Evolutionary conservation across 2,329 filamentous ascomycete genomes (phyloP), one percentile per base, ranked within the genome.

Genomic region (Venturia aucupariae): DNA sequence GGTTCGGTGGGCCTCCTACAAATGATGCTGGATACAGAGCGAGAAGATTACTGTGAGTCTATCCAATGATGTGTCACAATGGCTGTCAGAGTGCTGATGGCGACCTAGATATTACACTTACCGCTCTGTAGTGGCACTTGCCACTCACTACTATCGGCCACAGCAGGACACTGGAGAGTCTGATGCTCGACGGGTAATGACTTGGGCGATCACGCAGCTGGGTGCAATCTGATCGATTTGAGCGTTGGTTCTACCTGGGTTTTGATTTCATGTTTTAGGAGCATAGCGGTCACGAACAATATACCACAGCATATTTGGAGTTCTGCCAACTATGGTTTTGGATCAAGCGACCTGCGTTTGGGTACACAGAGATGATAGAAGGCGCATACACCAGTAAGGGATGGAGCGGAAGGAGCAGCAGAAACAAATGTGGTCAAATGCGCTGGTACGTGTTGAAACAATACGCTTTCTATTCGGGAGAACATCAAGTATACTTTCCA

Each of bases 101-200:
- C 2, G 11, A 17, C 24, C 7, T 63, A 81, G 79, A 66, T 81
- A 81, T 68, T 71, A 74, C 5, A 69, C 75, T 48, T 81, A 81
- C 68, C 73, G 79, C 64, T 71, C 77, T 0, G 70, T 76, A 13
- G 69, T 79, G 17, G 71, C 73, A 6, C 73, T 81, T 30, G 76
- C 80, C 19, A 70, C 75, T 62, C 74, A 77, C 61, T 75, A 78
- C 66, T 80, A 79, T 69, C 73, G 79, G 24, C 75, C 78, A 30
- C 72, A 73, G 30, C 69, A 73, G 24, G 73, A 71, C 41, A 72
- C 71, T 19, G 72, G 77, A 61, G 79, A 81, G 67, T 67, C 79
- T 24, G 74, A 75, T 57, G 77, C 77, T 0, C 74, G 79, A 30
- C 75, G 76, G 54, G 72, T 72, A 24, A 68, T 81, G 61, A 77